These are phyloP conservation scores for Chalciporus sp. DNA, from an alignment of 1,284 basidiomycete genomes.

Conservation along the genomic window DNA sequence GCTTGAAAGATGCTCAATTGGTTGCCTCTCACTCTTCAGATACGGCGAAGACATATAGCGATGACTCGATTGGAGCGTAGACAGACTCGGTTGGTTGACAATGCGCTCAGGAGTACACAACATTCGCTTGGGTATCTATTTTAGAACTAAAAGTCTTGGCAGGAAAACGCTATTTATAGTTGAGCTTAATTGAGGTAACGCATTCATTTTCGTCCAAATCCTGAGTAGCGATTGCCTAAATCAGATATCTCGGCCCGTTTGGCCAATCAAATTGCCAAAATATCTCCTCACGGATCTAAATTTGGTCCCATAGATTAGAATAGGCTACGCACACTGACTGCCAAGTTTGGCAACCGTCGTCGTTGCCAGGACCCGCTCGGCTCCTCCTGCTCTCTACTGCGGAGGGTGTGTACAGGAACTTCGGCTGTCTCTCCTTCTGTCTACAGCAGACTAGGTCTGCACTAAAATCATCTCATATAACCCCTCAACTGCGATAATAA, in stretches of 20 bases:
- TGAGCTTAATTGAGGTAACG: constrained; percentile 21
- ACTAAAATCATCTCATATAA: neutral
- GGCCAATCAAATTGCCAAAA: constrained; percentile 28
- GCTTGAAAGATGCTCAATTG: neutral
- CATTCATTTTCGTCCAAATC: constrained; percentile 24
- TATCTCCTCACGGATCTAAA: constrained; percentile 15
- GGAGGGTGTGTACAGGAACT: neutral
- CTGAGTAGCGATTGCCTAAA: constrained; percentile 9
- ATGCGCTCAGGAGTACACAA: neutral
- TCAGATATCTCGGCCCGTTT: constrained; percentile 15
- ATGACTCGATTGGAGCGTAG: neutral
- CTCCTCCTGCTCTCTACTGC: neutral
- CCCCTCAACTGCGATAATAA: neutral
- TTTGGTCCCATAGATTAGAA: constrained; percentile 14
- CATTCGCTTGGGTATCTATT: constrained; percentile 15
- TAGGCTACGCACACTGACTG: neutral
- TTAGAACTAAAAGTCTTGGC: constrained; percentile 35
- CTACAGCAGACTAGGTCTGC: neutral
- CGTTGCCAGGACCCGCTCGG: constrained; percentile 7
- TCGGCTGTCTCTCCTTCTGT: too few relatives aligned
- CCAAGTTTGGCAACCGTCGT: constrained; percentile 17
- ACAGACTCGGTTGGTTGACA: neutral
- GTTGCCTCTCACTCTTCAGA: neutral
- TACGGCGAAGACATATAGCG: neutral
- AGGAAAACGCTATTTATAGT: constrained; percentile 36